phyloP scores from a whole-genome alignment of 129 eudicot species.

The Centella asiatica region DNA sequence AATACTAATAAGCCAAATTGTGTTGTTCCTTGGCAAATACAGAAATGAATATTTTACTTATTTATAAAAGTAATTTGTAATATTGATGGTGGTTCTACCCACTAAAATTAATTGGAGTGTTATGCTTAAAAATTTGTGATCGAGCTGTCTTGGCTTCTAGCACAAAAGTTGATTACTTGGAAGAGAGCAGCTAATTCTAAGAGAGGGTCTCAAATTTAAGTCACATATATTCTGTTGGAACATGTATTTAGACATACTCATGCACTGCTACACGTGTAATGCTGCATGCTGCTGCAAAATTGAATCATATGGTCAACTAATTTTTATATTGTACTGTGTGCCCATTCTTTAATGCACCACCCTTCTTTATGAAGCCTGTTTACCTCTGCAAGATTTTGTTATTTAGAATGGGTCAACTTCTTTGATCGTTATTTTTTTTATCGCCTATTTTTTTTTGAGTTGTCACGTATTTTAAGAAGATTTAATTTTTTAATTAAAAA shows the following conservation, averaged over 20 bases:
- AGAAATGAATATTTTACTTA: background rate
- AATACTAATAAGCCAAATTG: background rate
- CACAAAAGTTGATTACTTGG: conserved; percentile 1
- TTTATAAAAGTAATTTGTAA: background rate
- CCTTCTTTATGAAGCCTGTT: background rate
- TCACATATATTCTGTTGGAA: background rate
- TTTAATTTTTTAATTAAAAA: too few species aligned
- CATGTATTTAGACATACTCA: conserved; percentile 2
- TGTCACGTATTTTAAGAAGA: too few species aligned
- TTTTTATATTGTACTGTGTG: conserved; percentile 15
- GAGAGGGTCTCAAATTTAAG: background rate
- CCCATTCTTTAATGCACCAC: conserved; percentile 5
- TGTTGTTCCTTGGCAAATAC: background rate
- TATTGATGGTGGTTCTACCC: conserved; percentile 11
- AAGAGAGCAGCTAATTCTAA: background rate
- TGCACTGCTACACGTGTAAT: background rate
- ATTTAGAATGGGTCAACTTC: too few species aligned
- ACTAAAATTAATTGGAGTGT: background rate
- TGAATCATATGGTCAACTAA: background rate
- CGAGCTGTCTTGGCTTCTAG: conserved; percentile 19
- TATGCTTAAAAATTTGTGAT: background rate
- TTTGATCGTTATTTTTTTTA: too few species aligned
- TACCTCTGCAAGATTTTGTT: too few species aligned
- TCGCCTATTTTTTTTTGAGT: too few species aligned
- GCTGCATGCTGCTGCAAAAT: background rate